Conservation (phyloP, 1,284 basidiomycete genomes). For the Schizopora paradoxa region DNA sequence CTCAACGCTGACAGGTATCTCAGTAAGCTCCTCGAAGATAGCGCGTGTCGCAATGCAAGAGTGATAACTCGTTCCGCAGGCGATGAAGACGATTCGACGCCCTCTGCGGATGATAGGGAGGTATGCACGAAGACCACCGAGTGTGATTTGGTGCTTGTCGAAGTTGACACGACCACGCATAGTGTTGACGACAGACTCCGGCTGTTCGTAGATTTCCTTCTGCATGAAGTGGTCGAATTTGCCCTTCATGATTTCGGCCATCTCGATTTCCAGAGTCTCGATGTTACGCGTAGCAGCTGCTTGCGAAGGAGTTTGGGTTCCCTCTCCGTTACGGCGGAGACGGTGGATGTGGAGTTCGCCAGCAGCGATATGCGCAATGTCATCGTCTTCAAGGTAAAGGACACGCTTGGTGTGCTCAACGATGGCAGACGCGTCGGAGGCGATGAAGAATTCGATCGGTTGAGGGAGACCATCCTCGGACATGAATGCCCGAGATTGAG, state of each 20-base stretch:
- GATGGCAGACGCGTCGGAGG: slow-evolving; percentile 94
- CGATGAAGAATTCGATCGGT: slow-evolving; percentile 99
- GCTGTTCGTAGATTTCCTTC: slow-evolving; percentile 99
- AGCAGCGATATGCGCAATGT: slow-evolving; percentile 96
- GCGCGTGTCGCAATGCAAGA: slow-evolving; percentile 96
- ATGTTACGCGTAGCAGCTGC: slow-evolving; percentile 87
- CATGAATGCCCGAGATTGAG: slow-evolving; percentile 97
- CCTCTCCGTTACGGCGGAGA: slow-evolving; percentile 83
- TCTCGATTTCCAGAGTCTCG: slow-evolving; percentile 97
- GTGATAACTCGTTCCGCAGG: slow-evolving; percentile 98
- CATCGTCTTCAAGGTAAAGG: slow-evolving; percentile 97
- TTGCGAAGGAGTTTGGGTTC: slow-evolving; percentile 47
- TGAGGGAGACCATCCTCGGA: slow-evolving; percentile 98
- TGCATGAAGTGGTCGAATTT: slow-evolving; percentile 99
- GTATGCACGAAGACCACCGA: slow-evolving; percentile 94
- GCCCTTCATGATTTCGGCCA: slow-evolving; percentile 99
- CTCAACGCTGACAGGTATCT: slow-evolving; percentile 97
- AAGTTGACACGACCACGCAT: slow-evolving; percentile 99
- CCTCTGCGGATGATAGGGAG: slow-evolving; percentile 94
- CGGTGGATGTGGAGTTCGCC: slow-evolving; percentile 99
- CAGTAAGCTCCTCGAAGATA: slow-evolving; percentile 98
- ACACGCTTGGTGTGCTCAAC: slow-evolving; percentile 99
- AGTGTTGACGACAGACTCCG: slow-evolving; percentile 99
- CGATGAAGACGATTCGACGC: slow-evolving; percentile 93
- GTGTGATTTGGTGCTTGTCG: slow-evolving; percentile 85